Evolutionary conservation across 495 filamentous ascomycete genomes (phyloP).

Genomic region (Podospora australis): DNA sequence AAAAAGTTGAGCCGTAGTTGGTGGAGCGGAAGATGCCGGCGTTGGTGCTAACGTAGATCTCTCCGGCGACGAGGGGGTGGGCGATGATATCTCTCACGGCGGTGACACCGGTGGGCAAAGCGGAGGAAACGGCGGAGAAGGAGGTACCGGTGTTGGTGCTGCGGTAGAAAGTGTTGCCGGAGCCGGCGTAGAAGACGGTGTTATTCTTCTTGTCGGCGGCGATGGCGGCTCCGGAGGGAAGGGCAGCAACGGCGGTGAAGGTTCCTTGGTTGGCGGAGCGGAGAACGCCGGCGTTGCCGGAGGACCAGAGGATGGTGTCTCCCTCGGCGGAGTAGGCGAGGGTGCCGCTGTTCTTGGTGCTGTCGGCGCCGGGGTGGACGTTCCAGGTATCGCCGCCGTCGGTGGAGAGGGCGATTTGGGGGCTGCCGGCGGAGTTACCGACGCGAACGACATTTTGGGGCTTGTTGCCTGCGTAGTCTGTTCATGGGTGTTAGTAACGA

Average conservation of each 20-base stretch:
- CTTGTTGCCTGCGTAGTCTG: conserved; percentile 51
- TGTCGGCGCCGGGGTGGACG: conserved; percentile 39
- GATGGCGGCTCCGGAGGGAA: conserved; percentile 42
- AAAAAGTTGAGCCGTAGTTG: conserved; percentile 44
- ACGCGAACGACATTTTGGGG: conserved; percentile 48
- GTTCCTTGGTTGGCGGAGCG: conserved; percentile 34
- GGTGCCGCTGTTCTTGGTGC: conserved; percentile 36
- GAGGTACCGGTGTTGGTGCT: conserved; percentile 38
- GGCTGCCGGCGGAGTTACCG: conserved; percentile 39
- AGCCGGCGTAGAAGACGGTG: conserved; percentile 48
- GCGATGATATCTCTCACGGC: conserved; percentile 42
- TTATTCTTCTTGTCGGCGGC: conserved; percentile 48
- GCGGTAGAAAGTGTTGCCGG: conserved; percentile 38
- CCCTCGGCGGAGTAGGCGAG: conserved; percentile 49
- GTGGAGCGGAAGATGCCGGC: conserved; percentile 46
- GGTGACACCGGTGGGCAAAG: conserved; percentile 29
- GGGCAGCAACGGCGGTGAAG: conserved; percentile 38
- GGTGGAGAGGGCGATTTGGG: conserved; percentile 36
- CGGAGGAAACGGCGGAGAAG: conserved; percentile 31
- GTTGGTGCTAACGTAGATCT: conserved; percentile 49
- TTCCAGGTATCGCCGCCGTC: conserved; percentile 44
- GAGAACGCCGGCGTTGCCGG: conserved; percentile 32
- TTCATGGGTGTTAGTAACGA: background rate
- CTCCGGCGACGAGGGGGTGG: conserved; percentile 43
- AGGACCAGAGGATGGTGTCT: conserved; percentile 46